phyloP scores from a whole-genome alignment of 2,329 filamentous ascomycete species.

The Neonectria coccinea region DNA sequence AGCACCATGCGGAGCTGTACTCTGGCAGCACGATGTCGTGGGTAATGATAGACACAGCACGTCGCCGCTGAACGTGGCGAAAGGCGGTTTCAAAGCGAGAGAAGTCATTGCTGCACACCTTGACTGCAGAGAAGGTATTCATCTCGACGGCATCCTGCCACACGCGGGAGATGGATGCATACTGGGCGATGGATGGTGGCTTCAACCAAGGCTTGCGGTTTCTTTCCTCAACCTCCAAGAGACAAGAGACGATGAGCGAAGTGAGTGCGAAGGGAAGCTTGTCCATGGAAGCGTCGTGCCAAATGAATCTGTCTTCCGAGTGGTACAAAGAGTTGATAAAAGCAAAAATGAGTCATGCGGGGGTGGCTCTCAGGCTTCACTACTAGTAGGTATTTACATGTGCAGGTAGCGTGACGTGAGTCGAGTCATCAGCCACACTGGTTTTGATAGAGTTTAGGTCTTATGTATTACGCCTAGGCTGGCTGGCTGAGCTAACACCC shows the following conservation, averaged over 20 bases:
- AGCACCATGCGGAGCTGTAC: constrained; percentile 13
- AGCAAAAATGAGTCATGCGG: neutral
- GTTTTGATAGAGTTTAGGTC: neutral
- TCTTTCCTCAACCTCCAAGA: constrained; percentile 9
- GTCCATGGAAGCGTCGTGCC: neutral
- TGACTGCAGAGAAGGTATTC: constrained; percentile 1
- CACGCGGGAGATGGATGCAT: constrained; percentile 16
- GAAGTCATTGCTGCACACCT: neutral
- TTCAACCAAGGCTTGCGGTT: constrained; percentile 13
- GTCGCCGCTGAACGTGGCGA: neutral
- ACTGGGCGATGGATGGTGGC: constrained; percentile 9
- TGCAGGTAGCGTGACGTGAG: neutral
- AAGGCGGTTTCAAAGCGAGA: neutral
- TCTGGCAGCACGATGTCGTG: constrained; percentile 13
- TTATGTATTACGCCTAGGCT: neutral
- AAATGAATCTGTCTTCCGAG: neutral
- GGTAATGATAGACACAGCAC: neutral
- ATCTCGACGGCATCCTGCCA: constrained; percentile 16
- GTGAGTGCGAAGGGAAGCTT: neutral
- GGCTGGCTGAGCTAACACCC: no score
- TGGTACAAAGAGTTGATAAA: neutral
- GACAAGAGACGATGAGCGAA: neutral
- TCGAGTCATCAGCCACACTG: neutral
- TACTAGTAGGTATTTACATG: neutral
- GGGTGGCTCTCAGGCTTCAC: neutral